Percentiles rank a stretch among this genome's conserved stretches.
These are phyloP conservation scores for Sporothrix inflata DNA, from an alignment of 2,329 filamentous ascomycete species.

Conservation along the genomic window DNA sequence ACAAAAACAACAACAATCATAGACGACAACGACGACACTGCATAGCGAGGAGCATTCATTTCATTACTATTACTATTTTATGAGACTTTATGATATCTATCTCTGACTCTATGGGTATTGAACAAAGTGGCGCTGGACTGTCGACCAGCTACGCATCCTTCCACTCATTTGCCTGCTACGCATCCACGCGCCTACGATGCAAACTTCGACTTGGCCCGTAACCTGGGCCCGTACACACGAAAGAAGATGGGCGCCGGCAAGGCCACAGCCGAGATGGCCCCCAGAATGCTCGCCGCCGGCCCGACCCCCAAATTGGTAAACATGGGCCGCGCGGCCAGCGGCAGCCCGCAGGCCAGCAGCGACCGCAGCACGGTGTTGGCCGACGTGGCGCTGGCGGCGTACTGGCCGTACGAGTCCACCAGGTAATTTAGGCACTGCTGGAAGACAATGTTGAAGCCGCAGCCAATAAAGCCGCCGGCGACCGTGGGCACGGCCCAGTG, in stretches of 20 bases:
- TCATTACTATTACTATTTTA: background rate
- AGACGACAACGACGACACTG: background rate
- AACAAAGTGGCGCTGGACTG: no score
- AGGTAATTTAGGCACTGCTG: slow-evolving; percentile 56
- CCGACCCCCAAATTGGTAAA: slow-evolving; percentile 49
- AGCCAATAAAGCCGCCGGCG: slow-evolving; percentile 45
- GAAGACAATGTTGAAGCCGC: slow-evolving; percentile 52
- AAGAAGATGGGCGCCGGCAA: slow-evolving; percentile 52
- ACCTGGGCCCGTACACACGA: slow-evolving; percentile 28
- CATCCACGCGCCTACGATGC: background rate
- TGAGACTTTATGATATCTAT: background rate
- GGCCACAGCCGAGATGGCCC: slow-evolving; percentile 50
- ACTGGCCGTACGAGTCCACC: slow-evolving; percentile 57
- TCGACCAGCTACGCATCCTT: no score
- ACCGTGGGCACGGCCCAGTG: slow-evolving; percentile 33
- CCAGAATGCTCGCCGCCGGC: slow-evolving; percentile 33
- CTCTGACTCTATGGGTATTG: slow-evolving; percentile 1
- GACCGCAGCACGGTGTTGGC: slow-evolving; percentile 64
- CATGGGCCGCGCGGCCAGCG: slow-evolving; percentile 62
- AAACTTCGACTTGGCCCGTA: slow-evolving; percentile 32
- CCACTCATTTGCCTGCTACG: no score
- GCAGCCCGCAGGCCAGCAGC: slow-evolving; percentile 61
- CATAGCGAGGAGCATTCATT: slow-evolving; percentile 10
- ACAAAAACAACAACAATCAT: background rate
- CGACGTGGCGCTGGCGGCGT: slow-evolving; percentile 66